Base-by-base conservation (phyloP, 1,284 basidiomycete species). In the Leccinum pallidistipes region DNA sequence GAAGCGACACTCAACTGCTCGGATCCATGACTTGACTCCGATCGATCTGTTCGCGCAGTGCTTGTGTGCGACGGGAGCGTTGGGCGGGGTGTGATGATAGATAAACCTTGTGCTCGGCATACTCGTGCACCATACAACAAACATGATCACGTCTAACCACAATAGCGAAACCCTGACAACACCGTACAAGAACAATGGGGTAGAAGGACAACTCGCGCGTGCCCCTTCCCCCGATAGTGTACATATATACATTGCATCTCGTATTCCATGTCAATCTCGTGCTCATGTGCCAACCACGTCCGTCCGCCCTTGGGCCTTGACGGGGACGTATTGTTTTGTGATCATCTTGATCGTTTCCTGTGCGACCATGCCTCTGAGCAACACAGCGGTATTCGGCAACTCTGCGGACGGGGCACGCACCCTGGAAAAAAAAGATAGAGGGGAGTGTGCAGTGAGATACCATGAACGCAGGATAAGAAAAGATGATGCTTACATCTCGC, bases 311-410 rank as follows among this genome's bases (percentile, higher is more conserved):
- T 90, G 91, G 21, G 95, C 94, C 68, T 92, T 87, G 61, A 97
- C 83, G 2, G 97, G 97, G 21, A 95, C 83, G 75, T 99, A 99
- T 77, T 99, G 97, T 71, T 88, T 89, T 63, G 97, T 98, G 68
- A 98, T 90, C 76, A 98, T 83, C 83, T 99, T 99, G 84, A 99
- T 98, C 7, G 89, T 88, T 76, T 99, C 97, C 70, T 99, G 97
- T n/a, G 95, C 95, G 29, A 96, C 91, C 18, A 99, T 76, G 0
- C 97, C 97, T 14, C 97, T 97, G 2, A 98, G 78, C 70, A 99
- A 87, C 0, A 95, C 95, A 0, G 97, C 93, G 0, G 91, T 96
- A 65, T 95, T 96, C 0, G 97, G 95, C 1, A 98, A 77, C 67
- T 97, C 94, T 1, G 92, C 87, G 3, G 86, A 90, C 2, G 93